Base-by-base conservation (phyloP, 1,284 basidiomycete species). In the Phellopilus nigrolimitatus region DNA sequence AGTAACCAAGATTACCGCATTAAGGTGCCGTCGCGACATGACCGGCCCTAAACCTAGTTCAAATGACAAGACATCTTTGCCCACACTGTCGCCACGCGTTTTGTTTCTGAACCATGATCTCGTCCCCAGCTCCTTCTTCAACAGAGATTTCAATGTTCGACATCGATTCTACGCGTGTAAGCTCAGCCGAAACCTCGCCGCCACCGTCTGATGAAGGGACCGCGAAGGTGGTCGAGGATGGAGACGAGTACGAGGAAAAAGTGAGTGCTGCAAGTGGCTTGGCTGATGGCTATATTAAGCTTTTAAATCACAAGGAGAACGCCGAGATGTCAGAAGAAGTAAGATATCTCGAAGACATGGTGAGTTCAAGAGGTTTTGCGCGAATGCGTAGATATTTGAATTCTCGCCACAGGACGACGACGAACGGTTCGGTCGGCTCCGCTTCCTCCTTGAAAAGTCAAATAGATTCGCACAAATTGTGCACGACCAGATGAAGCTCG, bases 371-470 rank as follows among this genome's bases (percentile, higher is more conserved):
- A 31, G 21, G n/a, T 10, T 21, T 17, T 34, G 10, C 9, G 12
- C 3, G 13, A 27, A 24, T 31, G 27, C 24, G 38, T 15, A 10
- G 25, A 34, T 48, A 17, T 46, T n/a, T 28, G 22, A 17, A 12
- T 25, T 15, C 28, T 27, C 15, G 21, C 22, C 25, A n/a, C 46
- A 81, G 75, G 74, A 78, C 55, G 71, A 71, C 49, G 68, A 69
- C 25, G 67, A 69, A 38, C 75, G 79, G 42, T 73, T 74, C 37
- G 59, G 64, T 7, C 71, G 75, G 13, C 75, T 88, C 21, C 70
- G 79, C 46, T 74, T 68, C 24, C 74, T 88, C 15, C 72, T 88
- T 21, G 71, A 84, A 51, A 80, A 80, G 57, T 85, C 84, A 0
- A 74, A 75, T 1, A 68, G 78, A 9, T 88, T 80, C 58, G 78